A percentile compares a stretch with the other conserved stretches of the same genome.
Evolutionary conservation across 2,329 filamentous ascomycete species (phyloP).

Genomic region (Aspergillus fijiensis): DNA sequence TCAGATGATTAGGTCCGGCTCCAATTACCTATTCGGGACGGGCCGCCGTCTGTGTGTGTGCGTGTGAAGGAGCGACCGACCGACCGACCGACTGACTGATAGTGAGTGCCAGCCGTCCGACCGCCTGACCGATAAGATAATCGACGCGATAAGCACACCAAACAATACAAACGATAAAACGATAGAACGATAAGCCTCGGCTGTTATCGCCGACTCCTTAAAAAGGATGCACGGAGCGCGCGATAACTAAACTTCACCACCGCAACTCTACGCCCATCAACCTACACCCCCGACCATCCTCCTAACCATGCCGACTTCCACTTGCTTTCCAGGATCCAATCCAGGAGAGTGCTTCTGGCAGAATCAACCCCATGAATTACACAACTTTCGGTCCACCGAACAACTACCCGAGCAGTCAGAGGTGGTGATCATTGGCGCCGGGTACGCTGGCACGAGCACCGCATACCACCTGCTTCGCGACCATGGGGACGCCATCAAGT

Average conservation of each 20-base stretch:
- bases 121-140: neutral
- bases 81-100: neutral
- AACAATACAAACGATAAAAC: neutral
- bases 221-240: neutral
- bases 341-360: constrained; percentile 42
- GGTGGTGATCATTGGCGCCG: constrained; percentile 49
- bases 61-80: neutral
- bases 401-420: constrained; percentile 31
- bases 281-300: neutral
- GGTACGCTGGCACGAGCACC: constrained; percentile 46
- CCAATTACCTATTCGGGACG: neutral
- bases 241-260: neutral
- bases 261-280: neutral
- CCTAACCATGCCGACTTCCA: neutral
- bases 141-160: neutral
- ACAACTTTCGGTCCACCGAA: constrained; percentile 41
- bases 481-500: constrained; percentile 12
- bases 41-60: neutral
- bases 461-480: constrained; percentile 41
- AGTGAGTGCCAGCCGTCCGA: neutral
- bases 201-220: neutral
- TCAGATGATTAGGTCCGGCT: neutral
- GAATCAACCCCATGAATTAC: constrained; percentile 38
- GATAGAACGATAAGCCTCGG: neutral
- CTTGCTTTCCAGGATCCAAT: constrained; percentile 6